Evolutionary conservation across 768 basidiomycete genomes (phyloP).

Genomic region (Dentipellis sp.): DNA sequence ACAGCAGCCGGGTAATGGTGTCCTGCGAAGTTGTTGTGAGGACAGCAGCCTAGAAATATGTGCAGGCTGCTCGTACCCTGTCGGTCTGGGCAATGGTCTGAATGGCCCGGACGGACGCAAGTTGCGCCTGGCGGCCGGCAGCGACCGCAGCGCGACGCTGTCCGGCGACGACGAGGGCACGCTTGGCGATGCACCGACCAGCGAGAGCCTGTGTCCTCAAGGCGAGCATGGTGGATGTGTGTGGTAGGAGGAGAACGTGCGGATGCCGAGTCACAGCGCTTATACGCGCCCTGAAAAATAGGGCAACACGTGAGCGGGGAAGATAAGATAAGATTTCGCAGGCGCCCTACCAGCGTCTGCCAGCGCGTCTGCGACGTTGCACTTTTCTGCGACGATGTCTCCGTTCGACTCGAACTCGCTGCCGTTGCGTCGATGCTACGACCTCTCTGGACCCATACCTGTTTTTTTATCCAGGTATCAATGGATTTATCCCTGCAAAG

Average conservation of each 20-base stretch:
- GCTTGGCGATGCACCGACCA: slow-evolving; percentile 26
- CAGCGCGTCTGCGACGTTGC: background rate
- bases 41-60: background rate
- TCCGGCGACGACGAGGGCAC: slow-evolving; percentile 38
- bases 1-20: slow-evolving; percentile 92
- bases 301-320: background rate
- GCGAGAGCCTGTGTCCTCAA: slow-evolving; percentile 16
- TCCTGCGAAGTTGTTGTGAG: slow-evolving; percentile 43
- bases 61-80: slow-evolving; percentile 38
- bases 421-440: too few relatives aligned
- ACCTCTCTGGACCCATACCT: too few relatives aligned
- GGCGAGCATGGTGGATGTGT: slow-evolving; percentile 22
- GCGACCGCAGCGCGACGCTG: slow-evolving; percentile 30
- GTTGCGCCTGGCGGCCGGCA: slow-evolving; percentile 11
- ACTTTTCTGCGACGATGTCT: too few relatives aligned
- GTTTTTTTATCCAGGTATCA: too few relatives aligned
- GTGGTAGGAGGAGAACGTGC: background rate
- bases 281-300: background rate
- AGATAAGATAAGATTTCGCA: background rate
- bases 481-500: too few relatives aligned
- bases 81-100: slow-evolving; percentile 68
- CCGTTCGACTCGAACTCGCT: too few relatives aligned
- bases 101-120: slow-evolving; percentile 27
- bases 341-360: too few relatives aligned
- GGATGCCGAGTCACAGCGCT: background rate